Evolutionary conservation across 2,329 filamentous ascomycete species (phyloP).

Genomic region (Cladosporium velox): DNA sequence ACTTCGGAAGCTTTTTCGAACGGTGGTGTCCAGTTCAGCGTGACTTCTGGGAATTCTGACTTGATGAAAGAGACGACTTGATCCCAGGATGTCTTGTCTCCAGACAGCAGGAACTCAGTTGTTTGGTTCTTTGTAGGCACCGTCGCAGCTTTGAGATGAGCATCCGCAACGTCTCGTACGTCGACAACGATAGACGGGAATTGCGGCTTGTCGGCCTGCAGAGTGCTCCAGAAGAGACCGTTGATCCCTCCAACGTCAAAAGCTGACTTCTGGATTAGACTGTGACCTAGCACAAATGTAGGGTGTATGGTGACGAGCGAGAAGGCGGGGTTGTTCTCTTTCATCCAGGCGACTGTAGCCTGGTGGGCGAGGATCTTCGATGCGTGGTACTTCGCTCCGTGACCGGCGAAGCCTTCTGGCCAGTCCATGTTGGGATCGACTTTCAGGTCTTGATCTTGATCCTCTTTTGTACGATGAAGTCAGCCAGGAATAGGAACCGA

Average conservation of each 20-base stretch:
- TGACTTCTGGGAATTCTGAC: not conserved
- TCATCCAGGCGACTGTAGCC: constrained; percentile 30
- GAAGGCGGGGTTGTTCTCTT: constrained; percentile 29
- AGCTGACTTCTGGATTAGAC: constrained; percentile 27
- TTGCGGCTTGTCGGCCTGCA: constrained; percentile 28
- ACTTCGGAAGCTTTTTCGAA: not conserved
- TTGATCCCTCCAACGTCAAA: not conserved
- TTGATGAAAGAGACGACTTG: not conserved
- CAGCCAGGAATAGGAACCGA: not conserved
- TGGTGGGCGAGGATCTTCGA: constrained; percentile 35
- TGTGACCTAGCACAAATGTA: constrained; percentile 31
- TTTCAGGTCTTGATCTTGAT: not conserved
- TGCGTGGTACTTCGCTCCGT: constrained; percentile 23
- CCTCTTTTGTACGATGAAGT: not conserved
- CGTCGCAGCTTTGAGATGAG: constrained; percentile 26
- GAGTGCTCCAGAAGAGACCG: not conserved
- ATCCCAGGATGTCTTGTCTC: not conserved
- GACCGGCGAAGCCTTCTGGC: constrained; percentile 25
- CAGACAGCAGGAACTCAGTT: not conserved
- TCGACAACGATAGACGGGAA: constrained; percentile 28
- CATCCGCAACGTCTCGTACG: constrained; percentile 33
- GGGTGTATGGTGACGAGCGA: constrained; percentile 33
- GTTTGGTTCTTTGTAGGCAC: not conserved
- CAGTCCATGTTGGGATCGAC: not conserved
- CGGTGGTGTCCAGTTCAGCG: not conserved